Conservation (phyloP, 2,329 filamentous ascomycete genomes). For the Trichoderma atrobrunneum region DNA sequence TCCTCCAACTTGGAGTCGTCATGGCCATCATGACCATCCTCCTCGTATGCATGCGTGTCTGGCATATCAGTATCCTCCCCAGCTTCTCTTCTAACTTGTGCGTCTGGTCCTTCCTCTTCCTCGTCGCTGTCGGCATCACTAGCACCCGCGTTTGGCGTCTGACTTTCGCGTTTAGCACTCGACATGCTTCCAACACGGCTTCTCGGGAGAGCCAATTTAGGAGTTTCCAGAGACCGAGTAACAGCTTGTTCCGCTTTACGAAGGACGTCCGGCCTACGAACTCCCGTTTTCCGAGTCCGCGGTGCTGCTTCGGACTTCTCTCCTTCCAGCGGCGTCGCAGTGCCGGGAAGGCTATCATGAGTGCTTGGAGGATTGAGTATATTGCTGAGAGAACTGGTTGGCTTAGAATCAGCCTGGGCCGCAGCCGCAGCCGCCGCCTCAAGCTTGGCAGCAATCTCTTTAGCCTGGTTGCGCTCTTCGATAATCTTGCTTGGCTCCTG, state of each 20-base stretch:
- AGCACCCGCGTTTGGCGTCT: slow-evolving; percentile 36
- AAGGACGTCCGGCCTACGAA: slow-evolving; percentile 56
- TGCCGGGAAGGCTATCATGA: slow-evolving; percentile 36
- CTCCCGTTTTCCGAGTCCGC: slow-evolving; percentile 42
- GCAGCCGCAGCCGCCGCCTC: slow-evolving; percentile 35
- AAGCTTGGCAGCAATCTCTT: slow-evolving; percentile 40
- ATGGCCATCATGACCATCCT: slow-evolving; percentile 31
- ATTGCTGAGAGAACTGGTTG: slow-evolving; percentile 38
- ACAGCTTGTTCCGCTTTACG: slow-evolving; percentile 61
- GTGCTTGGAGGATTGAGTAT: slow-evolving; percentile 44
- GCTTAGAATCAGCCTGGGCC: slow-evolving; percentile 28
- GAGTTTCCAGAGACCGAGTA: slow-evolving; percentile 47
- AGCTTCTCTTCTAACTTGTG: slow-evolving; percentile 37
- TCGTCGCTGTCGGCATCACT: slow-evolving; percentile 42
- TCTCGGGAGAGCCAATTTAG: slow-evolving; percentile 44
- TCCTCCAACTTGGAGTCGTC: slow-evolving; percentile 30
- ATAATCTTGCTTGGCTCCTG: slow-evolving; percentile 46
- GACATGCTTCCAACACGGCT: slow-evolving; percentile 51
- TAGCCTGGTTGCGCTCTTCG: slow-evolving; percentile 44
- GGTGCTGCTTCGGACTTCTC: slow-evolving; percentile 43
- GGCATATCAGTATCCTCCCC: slow-evolving; percentile 43
- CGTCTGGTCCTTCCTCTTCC: slow-evolving; percentile 41
- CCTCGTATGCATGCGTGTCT: slow-evolving; percentile 34
- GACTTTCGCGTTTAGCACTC: slow-evolving; percentile 46
- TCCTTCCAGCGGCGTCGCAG: slow-evolving; percentile 36